phyloP scores from a whole-genome alignment of 495 filamentous ascomycete species.

The Neurospora tetraspora region DNA sequence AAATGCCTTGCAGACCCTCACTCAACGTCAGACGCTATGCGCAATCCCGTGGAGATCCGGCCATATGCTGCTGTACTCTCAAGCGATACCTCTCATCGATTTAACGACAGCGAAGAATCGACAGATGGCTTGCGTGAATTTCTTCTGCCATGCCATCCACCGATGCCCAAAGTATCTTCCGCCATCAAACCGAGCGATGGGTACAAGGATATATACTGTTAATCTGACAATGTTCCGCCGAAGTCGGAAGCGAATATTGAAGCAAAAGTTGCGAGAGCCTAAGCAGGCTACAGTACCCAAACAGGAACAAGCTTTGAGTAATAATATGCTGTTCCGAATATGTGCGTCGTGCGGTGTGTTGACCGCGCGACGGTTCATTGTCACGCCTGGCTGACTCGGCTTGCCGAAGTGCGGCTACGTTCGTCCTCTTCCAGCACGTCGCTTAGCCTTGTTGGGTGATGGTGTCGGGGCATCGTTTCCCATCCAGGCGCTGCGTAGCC shows the following conservation, averaged over 20 bases:
- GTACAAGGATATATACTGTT: neutral
- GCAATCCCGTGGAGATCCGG: neutral
- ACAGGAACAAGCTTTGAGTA: neutral
- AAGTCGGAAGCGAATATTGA: neutral
- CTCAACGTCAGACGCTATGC: neutral
- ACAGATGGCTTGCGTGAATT: neutral
- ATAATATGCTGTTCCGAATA: neutral
- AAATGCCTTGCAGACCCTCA: neutral
- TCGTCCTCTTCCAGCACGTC: constrained; percentile 88
- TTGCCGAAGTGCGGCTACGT: constrained; percentile 48
- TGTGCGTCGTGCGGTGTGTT: neutral
- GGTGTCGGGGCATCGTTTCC: constrained; percentile 77
- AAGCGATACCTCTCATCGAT: neutral
- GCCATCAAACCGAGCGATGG: neutral
- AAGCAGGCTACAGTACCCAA: neutral
- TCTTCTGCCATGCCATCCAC: neutral
- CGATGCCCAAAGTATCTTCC: neutral
- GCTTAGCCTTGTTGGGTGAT: constrained; percentile 88
- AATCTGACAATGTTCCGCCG: neutral
- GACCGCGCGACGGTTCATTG: neutral
- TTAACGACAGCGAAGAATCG: neutral
- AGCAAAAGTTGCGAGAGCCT: neutral
- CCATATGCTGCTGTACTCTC: neutral
- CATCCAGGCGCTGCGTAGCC: constrained; percentile 64
- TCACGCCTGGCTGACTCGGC: constrained; percentile 37